Base-by-base conservation (phyloP, 1,139 yeast species). In the Tardiomyces digboiensis region DNA sequence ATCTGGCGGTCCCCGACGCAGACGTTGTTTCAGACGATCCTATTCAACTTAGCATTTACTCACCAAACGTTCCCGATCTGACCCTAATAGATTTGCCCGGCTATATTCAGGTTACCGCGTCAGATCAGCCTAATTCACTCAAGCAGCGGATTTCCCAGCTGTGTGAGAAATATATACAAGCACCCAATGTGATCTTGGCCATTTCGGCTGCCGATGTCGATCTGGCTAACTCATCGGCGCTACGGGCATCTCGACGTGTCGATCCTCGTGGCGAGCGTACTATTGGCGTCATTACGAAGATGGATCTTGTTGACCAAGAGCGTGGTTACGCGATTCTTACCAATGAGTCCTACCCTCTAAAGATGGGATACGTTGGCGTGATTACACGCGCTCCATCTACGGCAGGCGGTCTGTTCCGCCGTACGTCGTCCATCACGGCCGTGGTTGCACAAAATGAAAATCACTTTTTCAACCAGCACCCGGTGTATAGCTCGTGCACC, bases 161-260 rank as follows among this genome's bases (percentile, higher is more conserved):
- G 23, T 91, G 97, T 64, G 84, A 85, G 53, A 78, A 79, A 58
- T 93, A 93, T 60, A 73, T 93, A 53, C 88, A 84, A 57, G 80
- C 84, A 7, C 98, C 98, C 16, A 93, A 93, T 59, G 86, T 93
- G 45, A 93, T 93, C 39, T 70, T 93, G 54, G 98, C 98, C 0
- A 91, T 93, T 29, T 86, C 95, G 13, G 91, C 98, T 1, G 98
- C 98, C 0, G 97, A 93, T 65, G 98, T 91, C 2, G 99, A 93
- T 69, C 71, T 93, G 59, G 98, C 98, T 1, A 91, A 91, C 61
- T 87, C 97, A 29, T 79, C 97, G 2, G 97, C 98, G 0, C 74
- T 91, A 48, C 72, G 94, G 49, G 97, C 97, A 0, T 85, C 95
- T n/a, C 80, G 89, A 52, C 51, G 73, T n/a, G 89, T 93, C 0